Base-by-base conservation (phyloP, 495 filamentous ascomycete species). In the Aspergillus leporis region DNA sequence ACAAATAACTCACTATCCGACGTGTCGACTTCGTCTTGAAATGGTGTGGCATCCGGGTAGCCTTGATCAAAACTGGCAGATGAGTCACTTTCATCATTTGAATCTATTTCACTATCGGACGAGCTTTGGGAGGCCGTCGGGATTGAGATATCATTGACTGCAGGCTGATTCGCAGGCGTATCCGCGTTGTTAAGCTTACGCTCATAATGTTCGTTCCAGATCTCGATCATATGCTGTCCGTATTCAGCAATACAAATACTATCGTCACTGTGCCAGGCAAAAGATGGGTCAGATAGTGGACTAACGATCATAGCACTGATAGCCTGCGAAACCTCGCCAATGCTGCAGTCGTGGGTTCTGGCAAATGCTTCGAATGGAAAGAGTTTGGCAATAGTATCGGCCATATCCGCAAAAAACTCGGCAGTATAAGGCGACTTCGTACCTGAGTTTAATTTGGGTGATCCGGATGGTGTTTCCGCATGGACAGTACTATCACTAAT, bases 281-380 rank as follows among this genome's bases (percentile, higher is more conserved):
- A 58, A 9, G 21, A 12, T 19, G 56, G 56, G 23, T 62, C 55
- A 0, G 53, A 51, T 12, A 68, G 63, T 19, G 66, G 65, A 0
- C 34, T 53, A n/a, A 66, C 10, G 43, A 67, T 57, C 5, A 67
- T 61, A 10, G 61, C 63, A 13, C 23, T 21, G 16, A 69, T 48
- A 4, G 63, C 68, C 9, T 61, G 32, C 4, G 58, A 8, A 18
- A 68, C 61, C 5, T 69, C 51, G 3, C 21, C 36, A 1, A 31
- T n/a, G 14, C 9, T 36, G 48, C 70, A 70, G 6, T 46, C 23
- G 25, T 69, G 60, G 14, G 25, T 16, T 8, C 57, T 28, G 3
- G 68, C 66, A 36, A 70, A 70, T 3, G 38, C 38, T 12, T 51
- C 19, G 19, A 65, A 55, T 2, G 68, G 68, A 30, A 73, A 73